Percentiles rank a stretch among this genome's conserved stretches.
Conservation (phyloP, 495 filamentous ascomycete species). For the Penicillium mononematosum region DNA sequence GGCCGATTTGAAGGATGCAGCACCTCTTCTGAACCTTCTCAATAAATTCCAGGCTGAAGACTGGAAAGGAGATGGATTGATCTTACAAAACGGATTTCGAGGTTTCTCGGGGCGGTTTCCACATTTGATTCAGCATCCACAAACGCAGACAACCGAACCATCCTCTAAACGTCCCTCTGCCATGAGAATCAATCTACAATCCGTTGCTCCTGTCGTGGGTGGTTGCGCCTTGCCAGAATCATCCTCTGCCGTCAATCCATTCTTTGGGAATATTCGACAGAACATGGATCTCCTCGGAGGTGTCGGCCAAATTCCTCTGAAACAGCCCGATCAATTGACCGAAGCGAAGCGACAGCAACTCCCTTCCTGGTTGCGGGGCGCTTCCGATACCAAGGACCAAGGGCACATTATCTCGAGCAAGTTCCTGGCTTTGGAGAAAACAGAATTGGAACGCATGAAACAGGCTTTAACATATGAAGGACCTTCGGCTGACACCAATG, state of each 20-base stretch:
- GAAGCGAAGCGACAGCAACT: slow-evolving; percentile 46
- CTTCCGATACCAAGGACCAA: slow-evolving; percentile 61
- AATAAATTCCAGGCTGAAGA: slow-evolving; percentile 89
- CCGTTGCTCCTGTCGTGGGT: slow-evolving; percentile 73
- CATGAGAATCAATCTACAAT: slow-evolving; percentile 50
- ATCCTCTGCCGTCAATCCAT: slow-evolving; percentile 72
- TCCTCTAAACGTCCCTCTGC: slow-evolving; percentile 46
- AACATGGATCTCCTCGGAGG: slow-evolving; percentile 95
- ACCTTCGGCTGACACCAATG: slow-evolving; percentile 45
- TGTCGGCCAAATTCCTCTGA: slow-evolving; percentile 83
- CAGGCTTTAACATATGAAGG: slow-evolving; percentile 73
- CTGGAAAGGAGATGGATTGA: slow-evolving; percentile 69
- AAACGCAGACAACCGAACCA: slow-evolving; percentile 16
- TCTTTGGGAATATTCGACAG: slow-evolving; percentile 94
- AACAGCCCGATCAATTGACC: slow-evolving; percentile 60
- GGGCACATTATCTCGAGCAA: slow-evolving; percentile 79
- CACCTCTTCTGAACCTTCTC: slow-evolving; percentile 73
- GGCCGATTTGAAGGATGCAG: slow-evolving; percentile 71
- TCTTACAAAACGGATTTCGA: slow-evolving; percentile 62
- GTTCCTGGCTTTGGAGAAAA: slow-evolving; percentile 80
- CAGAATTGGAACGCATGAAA: slow-evolving; percentile 86
- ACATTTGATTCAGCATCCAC: slow-evolving; percentile 35
- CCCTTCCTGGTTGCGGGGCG: slow-evolving; percentile 74
- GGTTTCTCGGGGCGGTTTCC: slow-evolving; percentile 54
- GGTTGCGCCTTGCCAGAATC: slow-evolving; percentile 79